Evolutionary conservation across 2,329 filamentous ascomycete genomes (phyloP).

Genomic region (Purpureocillium takamizusanense): DNA sequence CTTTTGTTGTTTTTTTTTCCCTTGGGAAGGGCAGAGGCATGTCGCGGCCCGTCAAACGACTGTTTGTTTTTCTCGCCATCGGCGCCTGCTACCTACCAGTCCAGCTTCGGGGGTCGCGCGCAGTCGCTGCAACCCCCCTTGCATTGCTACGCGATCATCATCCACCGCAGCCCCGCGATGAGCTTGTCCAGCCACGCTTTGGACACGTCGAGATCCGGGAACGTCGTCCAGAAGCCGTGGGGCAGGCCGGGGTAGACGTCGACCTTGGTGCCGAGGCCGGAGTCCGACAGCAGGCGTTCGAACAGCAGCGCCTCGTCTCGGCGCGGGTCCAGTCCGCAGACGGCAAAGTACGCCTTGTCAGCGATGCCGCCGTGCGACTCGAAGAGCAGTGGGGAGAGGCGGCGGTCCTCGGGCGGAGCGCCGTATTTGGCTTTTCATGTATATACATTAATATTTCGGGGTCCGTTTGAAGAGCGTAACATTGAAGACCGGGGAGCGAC

Average conservation of each 20-base stretch:
- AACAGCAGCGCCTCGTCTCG: constrained; percentile 39
- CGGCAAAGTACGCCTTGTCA: constrained; percentile 31
- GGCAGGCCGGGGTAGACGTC: constrained; percentile 31
- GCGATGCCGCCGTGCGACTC: constrained; percentile 20
- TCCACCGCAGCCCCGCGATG: constrained; percentile 13
- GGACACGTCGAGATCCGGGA: constrained; percentile 20
- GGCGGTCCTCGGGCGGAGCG: constrained; percentile 23
- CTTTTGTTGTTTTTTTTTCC: no score
- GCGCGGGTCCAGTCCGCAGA: constrained; percentile 37
- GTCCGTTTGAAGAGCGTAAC: no score
- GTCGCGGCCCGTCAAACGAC: no score
- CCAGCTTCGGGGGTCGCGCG: no score
- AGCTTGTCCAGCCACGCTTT: constrained; percentile 20
- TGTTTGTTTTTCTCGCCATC: no score
- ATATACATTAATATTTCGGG: no score
- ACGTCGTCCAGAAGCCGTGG: constrained; percentile 31
- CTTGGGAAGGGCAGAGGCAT: no score
- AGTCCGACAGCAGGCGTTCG: constrained; percentile 25
- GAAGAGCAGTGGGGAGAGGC: constrained; percentile 26
- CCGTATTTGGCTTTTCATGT: constrained; percentile 11
- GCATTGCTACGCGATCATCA: constrained; percentile 4
- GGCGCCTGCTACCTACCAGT: no score
- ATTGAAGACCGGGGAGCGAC: no score
- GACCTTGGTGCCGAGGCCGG: constrained; percentile 23
- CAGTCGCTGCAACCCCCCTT: no score